Conservation (phyloP, 2,329 filamentous ascomycete genomes). For the Colletotrichum agaves region DNA sequence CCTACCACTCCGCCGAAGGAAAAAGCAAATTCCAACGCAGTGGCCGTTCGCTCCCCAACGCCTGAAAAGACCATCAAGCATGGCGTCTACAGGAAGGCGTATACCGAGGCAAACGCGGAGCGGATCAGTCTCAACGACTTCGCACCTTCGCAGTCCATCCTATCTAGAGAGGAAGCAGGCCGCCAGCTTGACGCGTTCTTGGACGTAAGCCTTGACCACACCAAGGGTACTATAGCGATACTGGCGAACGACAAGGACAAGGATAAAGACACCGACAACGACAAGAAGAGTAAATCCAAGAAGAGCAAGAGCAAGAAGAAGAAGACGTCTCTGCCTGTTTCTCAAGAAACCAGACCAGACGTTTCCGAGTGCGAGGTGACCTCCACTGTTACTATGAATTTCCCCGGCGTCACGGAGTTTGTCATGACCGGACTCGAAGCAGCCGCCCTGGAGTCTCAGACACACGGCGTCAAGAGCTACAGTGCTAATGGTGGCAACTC, state of each 20-base stretch:
- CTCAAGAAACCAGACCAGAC: too few species aligned
- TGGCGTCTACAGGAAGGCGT: background rate
- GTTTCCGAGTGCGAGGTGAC: too few species aligned
- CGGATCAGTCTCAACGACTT: background rate
- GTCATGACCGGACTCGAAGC: background rate
- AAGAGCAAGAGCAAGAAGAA: constrained; percentile 45
- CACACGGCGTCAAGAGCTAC: constrained; percentile 39
- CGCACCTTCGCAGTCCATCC: background rate
- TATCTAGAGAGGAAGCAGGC: background rate
- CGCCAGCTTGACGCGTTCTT: background rate
- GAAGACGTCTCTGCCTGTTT: constrained; percentile 15
- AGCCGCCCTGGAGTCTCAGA: background rate
- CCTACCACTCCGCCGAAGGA: constrained; percentile 19
- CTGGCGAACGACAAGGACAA: background rate
- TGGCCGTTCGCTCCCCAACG: background rate
- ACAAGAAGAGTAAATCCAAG: constrained; percentile 41
- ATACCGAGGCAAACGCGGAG: background rate
- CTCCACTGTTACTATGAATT: too few species aligned
- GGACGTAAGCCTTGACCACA: background rate
- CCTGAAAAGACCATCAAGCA: background rate
- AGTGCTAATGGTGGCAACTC: constrained; percentile 47
- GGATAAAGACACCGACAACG: constrained; percentile 30
- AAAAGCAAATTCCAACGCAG: background rate
- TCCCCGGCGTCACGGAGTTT: background rate
- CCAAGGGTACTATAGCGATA: background rate